Evolutionary conservation across 1,284 basidiomycete species (phyloP), one percentile per base, ranked within the genome.

Genomic region (Meira miltonrushii): DNA sequence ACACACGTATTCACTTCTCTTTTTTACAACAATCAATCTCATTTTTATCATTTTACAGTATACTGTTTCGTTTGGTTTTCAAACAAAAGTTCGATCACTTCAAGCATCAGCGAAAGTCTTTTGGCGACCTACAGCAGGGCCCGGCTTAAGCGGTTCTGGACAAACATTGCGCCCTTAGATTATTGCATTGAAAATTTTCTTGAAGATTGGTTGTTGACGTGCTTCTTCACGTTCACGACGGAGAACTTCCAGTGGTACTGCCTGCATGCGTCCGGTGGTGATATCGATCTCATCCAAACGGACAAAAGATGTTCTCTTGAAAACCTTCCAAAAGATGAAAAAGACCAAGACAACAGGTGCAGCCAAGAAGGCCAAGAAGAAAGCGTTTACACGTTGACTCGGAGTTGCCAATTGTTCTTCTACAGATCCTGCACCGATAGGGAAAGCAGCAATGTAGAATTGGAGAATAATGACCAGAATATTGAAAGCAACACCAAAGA

Each of bases 301-400:
- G 21, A 75, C 65, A 15, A 60, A 40, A 33, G 62, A 58, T n/a
- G 68, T 63, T 38, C 67, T 62, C 46, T 55, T 54, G 57, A 60
- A 44, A 25, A 75, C 9, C 67, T 74, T 75, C 62, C 58, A 71
- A 37, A 62, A 55, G 33, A 56, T 13, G 52, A 33, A 65, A 61
- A 56, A 64, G 58, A 59, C 19, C 12, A 67, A 57, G 47, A 75
- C 66, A 28, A 75, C 53, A 40, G 67, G 66, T 12, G 73, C 58
- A 53, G 80, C 79, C 43, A 82, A 64, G 76, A 79, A 83, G 43
- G 71, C 59, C 54, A 80, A 71, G 80, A 83, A 83, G 79, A 82
- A 82, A 19, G 61, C 65, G 60, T 77, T 62, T n/a, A 78, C 81
- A n/a, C 78, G 70, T 6, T 78, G 74, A 11, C 54, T 58, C 15